Percentiles rank a stretch among this genome's conserved stretches.
Conservation (phyloP, 768 basidiomycete species). For the Candolleomyces aberdarensis region DNA sequence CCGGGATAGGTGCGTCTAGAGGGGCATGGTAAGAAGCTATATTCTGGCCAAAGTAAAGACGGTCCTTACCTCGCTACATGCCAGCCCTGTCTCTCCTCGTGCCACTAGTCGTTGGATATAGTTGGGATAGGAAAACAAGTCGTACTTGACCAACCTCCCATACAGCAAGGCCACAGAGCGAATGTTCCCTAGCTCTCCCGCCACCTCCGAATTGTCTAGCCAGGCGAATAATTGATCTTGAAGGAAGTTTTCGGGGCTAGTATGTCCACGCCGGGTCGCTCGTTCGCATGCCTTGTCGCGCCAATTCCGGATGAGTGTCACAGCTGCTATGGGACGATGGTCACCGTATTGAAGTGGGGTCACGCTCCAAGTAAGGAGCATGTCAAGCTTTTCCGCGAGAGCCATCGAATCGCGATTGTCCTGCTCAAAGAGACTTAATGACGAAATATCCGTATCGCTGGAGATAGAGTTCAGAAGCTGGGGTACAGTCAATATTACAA, state of each 20-base stretch:
- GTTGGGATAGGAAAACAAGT: constrained; percentile 67
- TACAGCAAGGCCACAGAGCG: constrained; percentile 63
- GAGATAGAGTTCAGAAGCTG: constrained; percentile 80
- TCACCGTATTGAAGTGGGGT: constrained; percentile 81
- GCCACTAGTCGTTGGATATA: constrained; percentile 84
- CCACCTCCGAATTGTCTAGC: constrained; percentile 67
- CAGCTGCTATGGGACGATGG: constrained; percentile 74
- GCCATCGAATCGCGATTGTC: constrained; percentile 34
- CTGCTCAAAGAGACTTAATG: constrained; percentile 56
- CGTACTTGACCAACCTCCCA: constrained; percentile 67
- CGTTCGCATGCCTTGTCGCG: constrained; percentile 58
- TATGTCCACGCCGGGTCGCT: constrained; percentile 58
- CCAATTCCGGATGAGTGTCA: constrained; percentile 64
- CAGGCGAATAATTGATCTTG: constrained; percentile 82
- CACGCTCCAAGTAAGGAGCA: constrained; percentile 77
- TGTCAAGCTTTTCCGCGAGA: constrained; percentile 69
- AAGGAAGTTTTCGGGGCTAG: constrained; percentile 57
- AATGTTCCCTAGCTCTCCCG: constrained; percentile 53
- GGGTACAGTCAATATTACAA: constrained; percentile 3
- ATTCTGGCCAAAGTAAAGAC: neutral
- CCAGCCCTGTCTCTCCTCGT: constrained; percentile 65
- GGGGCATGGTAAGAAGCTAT: neutral
- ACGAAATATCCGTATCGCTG: constrained; percentile 55
- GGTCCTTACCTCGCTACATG: constrained; percentile 45
- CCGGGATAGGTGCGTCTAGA: constrained; percentile 48